phyloP scores from a whole-genome alignment of 129 eudicot genomes.

The Ambrosia trifida region DNA sequence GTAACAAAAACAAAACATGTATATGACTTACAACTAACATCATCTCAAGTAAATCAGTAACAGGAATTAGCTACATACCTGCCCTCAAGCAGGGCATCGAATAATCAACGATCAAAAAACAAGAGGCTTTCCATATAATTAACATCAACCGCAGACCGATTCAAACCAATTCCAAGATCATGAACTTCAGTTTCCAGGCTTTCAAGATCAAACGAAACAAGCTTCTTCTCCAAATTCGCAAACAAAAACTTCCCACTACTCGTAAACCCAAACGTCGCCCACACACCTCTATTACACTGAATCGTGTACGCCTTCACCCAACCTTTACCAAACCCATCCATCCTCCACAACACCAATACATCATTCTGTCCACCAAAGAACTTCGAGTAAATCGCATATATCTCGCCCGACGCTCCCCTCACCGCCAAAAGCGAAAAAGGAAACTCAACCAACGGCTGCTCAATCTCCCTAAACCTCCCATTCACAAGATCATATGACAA shows the following conservation, averaged over 20 bases:
- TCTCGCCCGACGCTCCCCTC: slow-evolving; percentile 19
- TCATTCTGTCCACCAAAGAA: slow-evolving; percentile 27
- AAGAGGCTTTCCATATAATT: slow-evolving; percentile 28
- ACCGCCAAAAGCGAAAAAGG: slow-evolving; percentile 25
- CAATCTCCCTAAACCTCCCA: slow-evolving; percentile 23
- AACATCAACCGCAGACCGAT: slow-evolving; percentile 23
- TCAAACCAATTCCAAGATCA: slow-evolving; percentile 20
- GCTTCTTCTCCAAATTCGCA: slow-evolving; percentile 20
- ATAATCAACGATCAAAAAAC: slow-evolving; percentile 13
- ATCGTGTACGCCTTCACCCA: slow-evolving; percentile 24
- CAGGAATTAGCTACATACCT: slow-evolving; percentile 5
- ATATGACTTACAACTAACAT: background rate
- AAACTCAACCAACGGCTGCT: slow-evolving; percentile 28
- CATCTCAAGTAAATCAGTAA: too few species aligned
- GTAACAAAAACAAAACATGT: background rate
- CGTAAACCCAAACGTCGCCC: slow-evolving; percentile 34
- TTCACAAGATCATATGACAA: slow-evolving; percentile 26
- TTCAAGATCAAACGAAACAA: slow-evolving; percentile 31
- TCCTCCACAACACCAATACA: slow-evolving; percentile 27
- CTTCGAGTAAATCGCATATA: slow-evolving; percentile 21
- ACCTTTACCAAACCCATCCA: slow-evolving; percentile 13
- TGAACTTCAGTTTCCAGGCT: slow-evolving; percentile 20
- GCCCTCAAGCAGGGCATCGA: background rate
- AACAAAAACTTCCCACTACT: slow-evolving; percentile 24
- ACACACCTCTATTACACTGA: slow-evolving; percentile 26